Evolutionary conservation across 176 grass and related monocot species (phyloP).

Genomic region (Microstegium vimineum): DNA sequence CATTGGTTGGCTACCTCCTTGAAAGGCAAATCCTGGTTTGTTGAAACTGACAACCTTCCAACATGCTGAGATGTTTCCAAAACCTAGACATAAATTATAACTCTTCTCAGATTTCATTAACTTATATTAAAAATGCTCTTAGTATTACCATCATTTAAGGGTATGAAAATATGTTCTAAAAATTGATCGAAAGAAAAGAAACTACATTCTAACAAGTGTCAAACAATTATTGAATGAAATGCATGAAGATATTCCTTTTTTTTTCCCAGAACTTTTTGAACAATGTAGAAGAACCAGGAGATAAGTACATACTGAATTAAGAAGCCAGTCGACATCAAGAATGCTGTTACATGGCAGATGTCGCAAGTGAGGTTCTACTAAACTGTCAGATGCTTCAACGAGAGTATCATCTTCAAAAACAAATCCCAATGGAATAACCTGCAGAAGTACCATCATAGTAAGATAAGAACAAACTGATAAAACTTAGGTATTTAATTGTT

Average conservation of each 20-base stretch:
- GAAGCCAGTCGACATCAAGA: slow-evolving; percentile 67
- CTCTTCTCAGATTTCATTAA: slow-evolving; percentile 7
- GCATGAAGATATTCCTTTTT: background rate
- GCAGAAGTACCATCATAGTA: slow-evolving; percentile 19
- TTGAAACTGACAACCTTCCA: slow-evolving; percentile 69
- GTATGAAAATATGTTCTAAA: background rate
- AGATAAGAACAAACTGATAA: slow-evolving; percentile 32
- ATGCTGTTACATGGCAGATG: slow-evolving; percentile 34
- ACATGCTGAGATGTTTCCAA: slow-evolving; percentile 50
- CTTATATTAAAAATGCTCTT: background rate
- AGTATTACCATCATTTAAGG: background rate
- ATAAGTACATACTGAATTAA: slow-evolving; percentile 63
- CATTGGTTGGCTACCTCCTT: slow-evolving; percentile 67
- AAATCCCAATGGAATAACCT: slow-evolving; percentile 65
- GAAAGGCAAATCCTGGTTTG: slow-evolving; percentile 64
- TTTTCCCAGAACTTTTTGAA: background rate
- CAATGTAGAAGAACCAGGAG: background rate
- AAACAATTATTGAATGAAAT: background rate
- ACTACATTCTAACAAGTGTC: background rate
- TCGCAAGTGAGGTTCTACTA: slow-evolving; percentile 32
- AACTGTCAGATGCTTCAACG: slow-evolving; percentile 51
- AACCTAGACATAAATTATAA: slow-evolving; percentile 38
- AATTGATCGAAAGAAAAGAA: background rate
- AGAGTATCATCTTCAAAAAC: slow-evolving; percentile 76
- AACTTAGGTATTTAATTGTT: background rate